Base-by-base conservation (phyloP, 805 yeast genomes). In the Saccharomycopsis olivae region DNA sequence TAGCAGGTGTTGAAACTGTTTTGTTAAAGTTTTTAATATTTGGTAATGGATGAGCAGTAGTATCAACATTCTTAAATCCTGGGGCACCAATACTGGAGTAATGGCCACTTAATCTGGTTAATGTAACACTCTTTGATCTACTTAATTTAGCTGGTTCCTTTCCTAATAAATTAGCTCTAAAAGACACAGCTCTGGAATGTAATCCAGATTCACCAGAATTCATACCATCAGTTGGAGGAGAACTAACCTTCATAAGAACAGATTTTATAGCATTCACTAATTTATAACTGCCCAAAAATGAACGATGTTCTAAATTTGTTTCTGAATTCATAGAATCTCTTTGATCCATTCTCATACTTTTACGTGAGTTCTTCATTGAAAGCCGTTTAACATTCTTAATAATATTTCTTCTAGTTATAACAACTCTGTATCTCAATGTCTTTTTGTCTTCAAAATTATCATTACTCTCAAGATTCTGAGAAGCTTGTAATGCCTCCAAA, bases 41-140 rank as follows among this genome's bases (percentile, higher is more conserved):
- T 16, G 37, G 37, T 16, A 24, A 21, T 5, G 37, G 37, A 4
- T 8, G 15, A 5, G 8, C 14, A 9, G 16, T 9, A 28, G 6
- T 28, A 6, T 6, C 15, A 14, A 6, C 31, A 9, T 14, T 28
- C 14, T 28, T 28, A 15, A 28, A 28, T 28, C n/a, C 31, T 13
- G n/a, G 16, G n/a, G 8, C 20, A 23, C 21, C n/a, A 5, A 29
- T 15, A 1, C 35, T 33, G 16, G 24, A 6, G 29, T 41, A 44
- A 27, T 32, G 33, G 13, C 48, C 46, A 24, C 46, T 41, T 3
- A 44, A 29, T 32, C 48, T 33, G 4, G 48, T 44, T 38, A 44
- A 38, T 1, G 48, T 46, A 18, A 35, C 24, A 27, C 46, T 41
- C 8, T 21, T 30, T 13, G 37, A 20, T 13, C 39, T 29, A 3